phyloP scores from a whole-genome alignment of 2,329 filamentous ascomycete genomes.

The Scorias spongiosa region DNA sequence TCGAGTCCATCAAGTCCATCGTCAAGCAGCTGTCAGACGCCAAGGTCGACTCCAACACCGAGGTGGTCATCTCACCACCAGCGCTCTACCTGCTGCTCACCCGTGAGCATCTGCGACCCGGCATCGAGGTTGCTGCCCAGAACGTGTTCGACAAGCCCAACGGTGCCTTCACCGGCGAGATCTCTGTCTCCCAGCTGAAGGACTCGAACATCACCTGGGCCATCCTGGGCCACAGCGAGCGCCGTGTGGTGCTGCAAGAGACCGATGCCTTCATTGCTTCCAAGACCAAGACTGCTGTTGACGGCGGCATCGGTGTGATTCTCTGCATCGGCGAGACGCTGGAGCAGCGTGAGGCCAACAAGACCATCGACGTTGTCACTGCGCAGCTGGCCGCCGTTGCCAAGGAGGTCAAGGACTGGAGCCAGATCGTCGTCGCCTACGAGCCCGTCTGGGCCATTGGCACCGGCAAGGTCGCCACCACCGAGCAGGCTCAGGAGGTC shows the following conservation, averaged over 20 bases:
- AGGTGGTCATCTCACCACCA: constrained; percentile 90
- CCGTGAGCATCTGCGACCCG: constrained; percentile 59
- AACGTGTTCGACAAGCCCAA: constrained; percentile 86
- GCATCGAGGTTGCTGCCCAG: constrained; percentile 79
- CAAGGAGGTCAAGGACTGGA: constrained; percentile 72
- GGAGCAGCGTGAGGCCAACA: constrained; percentile 72
- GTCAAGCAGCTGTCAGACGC: constrained; percentile 78
- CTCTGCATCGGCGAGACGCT: constrained; percentile 95
- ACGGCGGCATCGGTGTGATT: constrained; percentile 78
- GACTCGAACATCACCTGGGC: constrained; percentile 81
- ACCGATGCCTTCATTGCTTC: constrained; percentile 66
- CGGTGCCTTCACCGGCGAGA: constrained; percentile 94
- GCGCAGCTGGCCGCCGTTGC: constrained; percentile 70
- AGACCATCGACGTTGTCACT: constrained; percentile 77
- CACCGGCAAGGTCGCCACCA: constrained; percentile 84
- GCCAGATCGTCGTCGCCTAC: constrained; percentile 90
- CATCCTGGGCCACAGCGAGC: constrained; percentile 89
- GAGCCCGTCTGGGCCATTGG: constrained; percentile 95
- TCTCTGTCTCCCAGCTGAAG: constrained; percentile 79
- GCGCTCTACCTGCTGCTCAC: constrained; percentile 79
- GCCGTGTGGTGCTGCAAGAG: constrained; percentile 79
- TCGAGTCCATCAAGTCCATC: constrained; percentile 80
- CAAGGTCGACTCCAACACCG: constrained; percentile 57
- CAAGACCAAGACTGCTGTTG: constrained; percentile 88
- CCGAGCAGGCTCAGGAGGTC: constrained; percentile 82